Base-by-base conservation (phyloP, 345 rosid genomes). In the Eucalyptus cloeziana region DNA sequence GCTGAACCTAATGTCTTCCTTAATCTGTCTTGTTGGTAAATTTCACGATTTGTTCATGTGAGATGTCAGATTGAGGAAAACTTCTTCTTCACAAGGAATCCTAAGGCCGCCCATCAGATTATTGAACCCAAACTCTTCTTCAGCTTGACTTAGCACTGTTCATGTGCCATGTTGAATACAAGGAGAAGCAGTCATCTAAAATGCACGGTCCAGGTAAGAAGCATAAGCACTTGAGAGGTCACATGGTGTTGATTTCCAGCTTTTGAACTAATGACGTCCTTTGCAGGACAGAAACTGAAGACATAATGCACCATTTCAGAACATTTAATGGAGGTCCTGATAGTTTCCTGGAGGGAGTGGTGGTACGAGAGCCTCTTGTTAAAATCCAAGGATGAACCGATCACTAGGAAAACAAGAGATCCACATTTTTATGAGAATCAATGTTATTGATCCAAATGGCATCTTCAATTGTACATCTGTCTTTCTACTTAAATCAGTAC, bases 31-130 rank as follows among this genome's bases (percentile, higher is more conserved):
- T 30, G 19, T 30, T 62, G 71, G 71, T 30, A 62, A 6, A 30
- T 62, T 15, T 30, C 33, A 30, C 71, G 37, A 30, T 62, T 13
- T n/a, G 71, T 30, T 30, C 37, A 13, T 62, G 22, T 45, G 22
- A 13, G 79, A 49, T 50, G 86, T 87, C 37, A 86, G 89, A 89
- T 90, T 69, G 17, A 86, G n/a, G 89, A 92, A 92, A 49, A 54
- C 58, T 22, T 91, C 92, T 88, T 92, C 91, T 10, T 79, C 86
- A 86, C 93, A 92, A 10, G 94, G 92, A 81, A 92, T 91, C 3
- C 91, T 92, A 87, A 92, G 92, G 47, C 93, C 90, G 4, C 93
- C 91, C 92, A 91, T 92, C 30, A 91, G 94, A 90, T 91, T 90
- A 64, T 89, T 31, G 85, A 87, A 92, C 31, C 93, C 91, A 58